phyloP scores from a whole-genome alignment of 23 red algal species.

The Gracilaria gracilis region DNA sequence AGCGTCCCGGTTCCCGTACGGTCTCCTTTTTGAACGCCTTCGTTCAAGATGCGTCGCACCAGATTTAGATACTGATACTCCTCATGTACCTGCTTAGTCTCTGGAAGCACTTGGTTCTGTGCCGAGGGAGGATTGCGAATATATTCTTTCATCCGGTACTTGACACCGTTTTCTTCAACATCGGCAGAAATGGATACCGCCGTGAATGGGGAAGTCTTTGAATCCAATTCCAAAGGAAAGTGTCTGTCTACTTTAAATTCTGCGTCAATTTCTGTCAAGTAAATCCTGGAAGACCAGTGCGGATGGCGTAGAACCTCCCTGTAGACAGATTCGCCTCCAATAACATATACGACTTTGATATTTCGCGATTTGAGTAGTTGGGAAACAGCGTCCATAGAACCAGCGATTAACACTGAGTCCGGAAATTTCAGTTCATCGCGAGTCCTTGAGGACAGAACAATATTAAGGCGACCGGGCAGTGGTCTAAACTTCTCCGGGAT shows the following conservation, averaged over 20 bases:
- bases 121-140: not conserved
- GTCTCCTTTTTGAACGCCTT: constrained; percentile 71
- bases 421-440: constrained; percentile 11
- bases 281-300: constrained; percentile 54
- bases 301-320: constrained; percentile 45
- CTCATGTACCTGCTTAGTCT: constrained; percentile 29
- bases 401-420: constrained; percentile 60
- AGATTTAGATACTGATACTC: constrained; percentile 95
- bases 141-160: constrained; percentile 58
- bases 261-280: constrained; percentile 53
- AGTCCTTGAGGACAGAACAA: constrained; percentile 71
- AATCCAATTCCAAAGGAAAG: constrained; percentile 26
- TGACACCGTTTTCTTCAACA: constrained; percentile 57
- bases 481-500: constrained; percentile 69
- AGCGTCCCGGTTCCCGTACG: constrained; percentile 86
- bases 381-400: constrained; percentile 66
- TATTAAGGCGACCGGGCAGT: constrained; percentile 84
- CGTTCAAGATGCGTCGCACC: constrained; percentile 70
- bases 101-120: not conserved
- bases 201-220: constrained; percentile 41
- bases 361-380: constrained; percentile 49
- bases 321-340: constrained; percentile 87
- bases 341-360: constrained; percentile 64
- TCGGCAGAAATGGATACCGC: constrained; percentile 61
- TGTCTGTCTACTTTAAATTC: constrained; percentile 40